Conservation (phyloP, 148 eudicot genomes). For the Gaultheria prostrata region DNA sequence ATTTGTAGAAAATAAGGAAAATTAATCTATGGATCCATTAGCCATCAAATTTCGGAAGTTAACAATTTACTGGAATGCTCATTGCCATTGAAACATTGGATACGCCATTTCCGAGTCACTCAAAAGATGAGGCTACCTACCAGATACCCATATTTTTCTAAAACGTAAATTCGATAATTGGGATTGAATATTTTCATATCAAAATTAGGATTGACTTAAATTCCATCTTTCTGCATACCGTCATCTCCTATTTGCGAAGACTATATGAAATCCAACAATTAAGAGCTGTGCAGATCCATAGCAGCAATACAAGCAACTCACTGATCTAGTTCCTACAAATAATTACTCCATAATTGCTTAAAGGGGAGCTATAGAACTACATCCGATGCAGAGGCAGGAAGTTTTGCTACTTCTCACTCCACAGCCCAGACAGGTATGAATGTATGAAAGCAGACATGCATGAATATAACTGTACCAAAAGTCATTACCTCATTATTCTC, state of each 20-base stretch:
- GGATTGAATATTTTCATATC: not conserved
- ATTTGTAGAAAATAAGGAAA: not conserved
- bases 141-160: not conserved
- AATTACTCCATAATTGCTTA: not conserved
- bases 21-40: slow-evolving; percentile 3
- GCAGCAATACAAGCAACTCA: not conserved
- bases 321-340: not conserved
- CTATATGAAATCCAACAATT: not conserved
- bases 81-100: not conserved
- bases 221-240: not conserved
- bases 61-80: not conserved
- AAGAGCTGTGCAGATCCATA: not conserved
- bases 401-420: not conserved
- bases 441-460: not conserved
- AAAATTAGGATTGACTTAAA: not conserved
- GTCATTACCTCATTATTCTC: slow-evolving; percentile 64
- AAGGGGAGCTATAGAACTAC: not conserved
- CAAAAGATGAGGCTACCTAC: not conserved
- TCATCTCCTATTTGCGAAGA: not conserved
- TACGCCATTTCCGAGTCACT: not conserved
- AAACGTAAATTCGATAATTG: not conserved
- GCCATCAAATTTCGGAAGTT: not conserved
- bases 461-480: not conserved
- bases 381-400: not conserved
- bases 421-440: not conserved